Base-by-base conservation (phyloP, 768 basidiomycete species). In the Leccinum boreale region DNA sequence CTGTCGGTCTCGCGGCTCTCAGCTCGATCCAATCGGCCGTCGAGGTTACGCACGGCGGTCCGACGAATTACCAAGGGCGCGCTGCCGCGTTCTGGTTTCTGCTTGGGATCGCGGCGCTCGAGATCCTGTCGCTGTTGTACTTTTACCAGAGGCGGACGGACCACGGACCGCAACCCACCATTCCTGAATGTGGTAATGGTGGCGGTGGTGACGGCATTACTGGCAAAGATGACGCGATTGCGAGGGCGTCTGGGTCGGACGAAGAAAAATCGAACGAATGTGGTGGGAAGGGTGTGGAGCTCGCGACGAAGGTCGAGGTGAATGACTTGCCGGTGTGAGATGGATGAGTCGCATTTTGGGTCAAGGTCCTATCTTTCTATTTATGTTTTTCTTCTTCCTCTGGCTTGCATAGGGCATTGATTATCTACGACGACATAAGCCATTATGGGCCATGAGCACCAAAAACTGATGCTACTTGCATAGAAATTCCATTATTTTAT, bases 21-120 rank as follows among this genome's bases (percentile, higher is more conserved):
- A 77, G 69, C 31, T 78, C 80, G n/a, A 82, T 84, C 61, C 68
- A 80, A 70, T 73, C 75, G 5, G 78, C 77, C 36, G 70, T 83
- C 28, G 73, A 79, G 63, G 56, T 57, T 45, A 58, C 51, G 17
- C 63, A 72, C 56, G 76, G 73, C 3, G 74, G 74, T 2, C 50
- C 70, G 10, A 55, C 52, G 8, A 63, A 64, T 17, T 80, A 76
- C 61, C 48, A 65, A 10, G 81, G 82, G 5, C 76, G 79, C 47
- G 75, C 76, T 3, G 79, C 76, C 17, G 74, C 76, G 3, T 76
- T 77, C 52, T 81, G 76, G 78, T 80, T 79, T 59, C 57, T 79
- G 15, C 57, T 79, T 5, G 78, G 71, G n/a, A 52, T 79, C 33
- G 67, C 73, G 26, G 45, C 48, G 57, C 44, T 74, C n/a, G 74